Evolutionary conservation across 2,329 filamentous ascomycete genomes (phyloP).

Genomic region (Aspergillus novoparasiticus): DNA sequence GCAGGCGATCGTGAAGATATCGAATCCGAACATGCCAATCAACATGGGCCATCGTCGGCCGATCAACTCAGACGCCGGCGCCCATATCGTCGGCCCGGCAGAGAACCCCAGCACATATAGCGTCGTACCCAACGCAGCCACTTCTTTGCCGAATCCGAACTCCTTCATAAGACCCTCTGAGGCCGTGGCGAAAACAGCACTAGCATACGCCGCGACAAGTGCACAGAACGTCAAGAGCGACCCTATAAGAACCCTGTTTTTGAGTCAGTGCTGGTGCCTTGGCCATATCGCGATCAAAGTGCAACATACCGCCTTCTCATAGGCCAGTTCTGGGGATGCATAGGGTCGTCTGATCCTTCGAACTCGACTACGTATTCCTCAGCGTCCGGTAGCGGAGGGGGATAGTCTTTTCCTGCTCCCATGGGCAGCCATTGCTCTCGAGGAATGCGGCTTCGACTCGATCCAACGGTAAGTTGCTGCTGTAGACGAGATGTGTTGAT

Average conservation of each 20-base stretch:
- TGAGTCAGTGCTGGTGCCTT: not conserved
- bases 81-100: conserved; percentile 63
- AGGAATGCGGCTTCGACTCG: conserved; percentile 17
- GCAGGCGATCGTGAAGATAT: conserved; percentile 48
- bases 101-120: conserved; percentile 55
- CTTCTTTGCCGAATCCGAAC: conserved; percentile 46
- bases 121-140: conserved; percentile 47
- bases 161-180: conserved; percentile 55
- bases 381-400: conserved; percentile 49
- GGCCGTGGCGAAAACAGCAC: conserved; percentile 68
- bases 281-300: not conserved
- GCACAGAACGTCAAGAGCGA: conserved; percentile 22
- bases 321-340: conserved; percentile 56
- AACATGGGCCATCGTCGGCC: conserved; percentile 57
- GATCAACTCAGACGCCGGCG: conserved; percentile 61
- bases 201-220: conserved; percentile 50
- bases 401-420: conserved; percentile 49
- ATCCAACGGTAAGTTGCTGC: conserved; percentile 22
- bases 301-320: conserved; percentile 43
- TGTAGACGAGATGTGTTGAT: conserved; percentile 23
- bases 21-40: conserved; percentile 43
- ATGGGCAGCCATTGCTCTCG: conserved; percentile 20
- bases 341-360: conserved; percentile 52
- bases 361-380: conserved; percentile 60
- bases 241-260: conserved; percentile 17